A percentile compares a stretch with the other conserved stretches of the same genome.
These are phyloP conservation scores for Corymbia citriodora DNA, from an alignment of 441 rosid genomes.

Conservation along the genomic window DNA sequence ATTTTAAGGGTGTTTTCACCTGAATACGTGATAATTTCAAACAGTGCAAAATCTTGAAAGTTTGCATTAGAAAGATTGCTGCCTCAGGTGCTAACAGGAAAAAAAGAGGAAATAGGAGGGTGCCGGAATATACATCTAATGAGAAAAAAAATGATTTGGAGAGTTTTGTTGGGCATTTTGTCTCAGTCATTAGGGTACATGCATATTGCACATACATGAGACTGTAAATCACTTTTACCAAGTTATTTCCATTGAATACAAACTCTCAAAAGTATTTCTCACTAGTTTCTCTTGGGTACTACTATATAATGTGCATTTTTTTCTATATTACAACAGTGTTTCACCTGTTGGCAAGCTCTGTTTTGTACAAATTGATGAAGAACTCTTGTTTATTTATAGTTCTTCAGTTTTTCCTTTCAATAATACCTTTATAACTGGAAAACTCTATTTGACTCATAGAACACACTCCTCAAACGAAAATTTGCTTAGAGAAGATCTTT, in stretches of 20 bases:
- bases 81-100: not conserved
- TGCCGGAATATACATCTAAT: not conserved
- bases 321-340: not conserved
- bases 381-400: not conserved
- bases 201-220: not conserved
- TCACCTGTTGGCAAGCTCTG: not conserved
- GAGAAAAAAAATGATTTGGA: not conserved
- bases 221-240: not conserved
- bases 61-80: not conserved
- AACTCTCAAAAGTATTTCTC: not conserved
- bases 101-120: not conserved
- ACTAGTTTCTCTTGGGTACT: not conserved
- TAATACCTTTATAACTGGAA: not conserved
- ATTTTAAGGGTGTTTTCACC: not conserved
- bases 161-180: not conserved
- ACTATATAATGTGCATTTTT: not conserved
- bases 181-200: not conserved
- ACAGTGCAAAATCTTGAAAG: not conserved
- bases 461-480: not conserved
- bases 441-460: not conserved
- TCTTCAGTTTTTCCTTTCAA: not conserved
- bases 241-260: not conserved
- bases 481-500: not conserved
- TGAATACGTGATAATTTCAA: not conserved
- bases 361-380: not conserved